Percentiles rank a stretch among this genome's conserved stretches.
These are phyloP conservation scores for Tylopilus sp. DNA, from an alignment of 1,284 basidiomycete species.

Conservation along the genomic window DNA sequence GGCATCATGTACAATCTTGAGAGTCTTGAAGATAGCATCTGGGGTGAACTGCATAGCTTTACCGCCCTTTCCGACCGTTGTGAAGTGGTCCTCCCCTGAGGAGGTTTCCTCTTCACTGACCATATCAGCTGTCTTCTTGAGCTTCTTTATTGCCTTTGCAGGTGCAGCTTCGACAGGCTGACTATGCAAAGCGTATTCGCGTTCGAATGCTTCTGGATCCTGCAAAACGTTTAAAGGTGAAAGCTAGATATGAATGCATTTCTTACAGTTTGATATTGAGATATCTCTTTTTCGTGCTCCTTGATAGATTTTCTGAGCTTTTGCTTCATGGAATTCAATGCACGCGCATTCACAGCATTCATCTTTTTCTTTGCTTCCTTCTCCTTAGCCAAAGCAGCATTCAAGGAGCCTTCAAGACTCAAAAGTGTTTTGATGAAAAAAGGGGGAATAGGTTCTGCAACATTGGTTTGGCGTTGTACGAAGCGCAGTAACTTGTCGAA, in stretches of 20 bases:
- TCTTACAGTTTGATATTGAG: slow-evolving; percentile 75
- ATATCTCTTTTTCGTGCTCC: slow-evolving; percentile 84
- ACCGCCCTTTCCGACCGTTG: slow-evolving; percentile 89
- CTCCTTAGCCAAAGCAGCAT: slow-evolving; percentile 74
- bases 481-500: slow-evolving; percentile 94
- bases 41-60: slow-evolving; percentile 81
- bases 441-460: slow-evolving; percentile 84
- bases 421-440: slow-evolving; percentile 81
- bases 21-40: slow-evolving; percentile 91
- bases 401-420: slow-evolving; percentile 77
- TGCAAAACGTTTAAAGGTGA: slow-evolving; percentile 32
- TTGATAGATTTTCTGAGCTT: slow-evolving; percentile 91
- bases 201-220: slow-evolving; percentile 89
- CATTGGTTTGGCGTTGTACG: slow-evolving; percentile 84
- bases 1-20: slow-evolving; percentile 90
- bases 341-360: slow-evolving; percentile 92
- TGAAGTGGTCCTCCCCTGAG: slow-evolving; percentile 69
- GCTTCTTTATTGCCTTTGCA: slow-evolving; percentile 42
- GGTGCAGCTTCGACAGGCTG: slow-evolving; percentile 48
- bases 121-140: slow-evolving; percentile 35
- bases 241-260: neutral
- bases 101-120: slow-evolving; percentile 44
- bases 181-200: slow-evolving; percentile 58
- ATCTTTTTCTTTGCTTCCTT: slow-evolving; percentile 96
- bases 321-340: slow-evolving; percentile 95